phyloP scores from a whole-genome alignment of 129 eudicot species.

The Artemisia annua region DNA sequence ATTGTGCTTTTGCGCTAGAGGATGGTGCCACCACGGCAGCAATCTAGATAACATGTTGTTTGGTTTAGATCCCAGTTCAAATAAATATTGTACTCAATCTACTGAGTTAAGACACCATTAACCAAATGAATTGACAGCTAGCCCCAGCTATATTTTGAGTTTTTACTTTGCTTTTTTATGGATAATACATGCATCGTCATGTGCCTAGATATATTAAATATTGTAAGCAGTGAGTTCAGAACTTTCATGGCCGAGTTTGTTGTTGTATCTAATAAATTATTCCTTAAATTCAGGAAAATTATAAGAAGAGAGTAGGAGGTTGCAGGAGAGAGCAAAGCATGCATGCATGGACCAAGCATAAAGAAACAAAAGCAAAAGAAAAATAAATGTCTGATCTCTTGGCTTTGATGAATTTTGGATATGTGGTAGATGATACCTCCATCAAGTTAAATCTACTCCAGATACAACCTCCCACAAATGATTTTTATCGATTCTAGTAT shows the following conservation, averaged over 20 bases:
- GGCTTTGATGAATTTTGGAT: constrained; percentile 2
- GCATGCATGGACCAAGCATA: constrained; percentile 5
- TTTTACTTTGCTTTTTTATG: too few relatives aligned
- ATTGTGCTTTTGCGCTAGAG: too few relatives aligned
- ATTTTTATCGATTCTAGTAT: not conserved
- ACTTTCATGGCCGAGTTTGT: not conserved
- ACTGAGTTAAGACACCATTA: too few relatives aligned
- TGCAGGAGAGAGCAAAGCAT: constrained; percentile 2
- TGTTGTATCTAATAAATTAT: constrained; percentile 6
- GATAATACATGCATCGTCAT: too few relatives aligned
- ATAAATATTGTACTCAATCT: too few relatives aligned
- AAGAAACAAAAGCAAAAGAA: not conserved
- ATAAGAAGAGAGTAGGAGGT: not conserved
- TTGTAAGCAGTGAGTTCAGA: not conserved
- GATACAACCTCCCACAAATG: constrained; percentile 27
- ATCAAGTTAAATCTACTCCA: constrained; percentile 18
- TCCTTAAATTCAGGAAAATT: constrained; percentile 16
- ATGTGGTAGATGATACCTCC: constrained; percentile 24
- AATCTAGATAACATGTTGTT: too few relatives aligned
- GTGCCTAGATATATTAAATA: not conserved
- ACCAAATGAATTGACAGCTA: too few relatives aligned
- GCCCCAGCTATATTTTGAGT: too few relatives aligned
- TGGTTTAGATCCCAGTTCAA: too few relatives aligned
- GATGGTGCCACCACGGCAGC: too few relatives aligned
- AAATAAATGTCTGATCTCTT: constrained; percentile 10